Conservation (phyloP, 306 rosid species). For the Carpinus viminea region DNA sequence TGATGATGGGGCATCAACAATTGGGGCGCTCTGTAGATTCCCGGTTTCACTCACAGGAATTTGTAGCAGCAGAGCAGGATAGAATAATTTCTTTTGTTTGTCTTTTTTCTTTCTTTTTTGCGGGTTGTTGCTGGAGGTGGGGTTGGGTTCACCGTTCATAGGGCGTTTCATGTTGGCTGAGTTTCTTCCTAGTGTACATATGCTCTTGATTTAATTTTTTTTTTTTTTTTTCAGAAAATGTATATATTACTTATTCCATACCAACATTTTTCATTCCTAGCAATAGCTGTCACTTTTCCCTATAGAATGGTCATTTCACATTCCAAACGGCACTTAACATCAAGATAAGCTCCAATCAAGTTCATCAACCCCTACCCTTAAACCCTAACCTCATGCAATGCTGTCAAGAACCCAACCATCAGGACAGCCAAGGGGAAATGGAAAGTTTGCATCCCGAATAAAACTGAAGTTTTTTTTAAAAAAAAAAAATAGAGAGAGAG, state of each 20-base stretch:
- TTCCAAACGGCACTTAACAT: neutral
- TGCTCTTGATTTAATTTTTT: too few species aligned
- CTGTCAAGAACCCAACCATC: neutral
- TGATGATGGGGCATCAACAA: conserved; percentile 42
- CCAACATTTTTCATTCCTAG: neutral
- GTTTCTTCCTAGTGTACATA: too few species aligned
- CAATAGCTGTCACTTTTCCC: neutral
- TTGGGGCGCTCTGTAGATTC: conserved; percentile 59
- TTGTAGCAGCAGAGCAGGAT: conserved; percentile 71
- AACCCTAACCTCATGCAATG: neutral
- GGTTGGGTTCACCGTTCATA: too few species aligned
- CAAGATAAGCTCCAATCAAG: neutral
- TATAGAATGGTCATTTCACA: too few species aligned
- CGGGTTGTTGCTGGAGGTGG: too few species aligned
- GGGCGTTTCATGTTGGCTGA: too few species aligned
- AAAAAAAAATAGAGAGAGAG: neutral
- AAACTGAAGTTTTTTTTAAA: neutral
- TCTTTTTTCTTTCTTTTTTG: neutral
- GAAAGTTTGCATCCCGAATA: neutral
- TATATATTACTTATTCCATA: neutral
- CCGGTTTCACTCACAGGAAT: conserved; percentile 73
- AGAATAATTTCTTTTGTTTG: neutral
- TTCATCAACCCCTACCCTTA: neutral
- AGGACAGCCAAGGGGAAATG: neutral
- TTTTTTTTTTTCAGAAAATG: too few species aligned